Evolutionary conservation across 2,329 filamentous ascomycete species (phyloP), one percentile per base, ranked within the genome.

Genomic region (Cephalotrichum gorgonifer): DNA sequence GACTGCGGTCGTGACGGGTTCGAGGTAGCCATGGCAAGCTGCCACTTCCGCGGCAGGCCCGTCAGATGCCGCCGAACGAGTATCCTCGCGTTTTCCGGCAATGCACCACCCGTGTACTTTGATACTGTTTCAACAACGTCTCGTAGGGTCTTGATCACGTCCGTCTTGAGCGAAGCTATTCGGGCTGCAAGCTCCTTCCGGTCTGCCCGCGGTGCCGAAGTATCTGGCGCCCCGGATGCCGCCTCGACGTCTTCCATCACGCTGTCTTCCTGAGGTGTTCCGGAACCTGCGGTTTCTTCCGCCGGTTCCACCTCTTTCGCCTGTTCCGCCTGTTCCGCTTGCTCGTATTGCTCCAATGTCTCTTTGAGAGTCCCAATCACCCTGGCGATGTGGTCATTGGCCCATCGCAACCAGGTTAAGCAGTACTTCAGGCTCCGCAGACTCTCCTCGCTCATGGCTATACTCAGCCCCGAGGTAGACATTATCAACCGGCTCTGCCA

Each of bases 371-470:
- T 83, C 15, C 76, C 71, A 54, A 95, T 86, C 0, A 88, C 78
- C 44, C 81, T 81, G 43, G 83, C 81, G 50, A 97, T 81, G 60
- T 88, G 86, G 6, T 80, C 81, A 53, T 95, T 95, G 2, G 88
- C 88, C 75, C 83, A 85, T 25, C 83, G 78, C 43, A 97, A 71
- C 75, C 89, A 86, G 23, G 77, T 76, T 2, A 97, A 70, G 54
- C 90, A 96, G 58, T 88, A 91, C 57, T 87, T 88, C 39, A 98
- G 70, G 53, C 85, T 93, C 47, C 83, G 79, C 8, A 96, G 70
- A 22, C 88, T 95, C 59, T 93, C 85, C 17, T 94, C 85, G 58
- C 86, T 94, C 76, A 98, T 88, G 1, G 93, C 89, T 15, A 95
- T 84, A 54, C 89, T 89, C 1, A 97, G 75, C 0, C 89, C 91